Base-by-base conservation (phyloP, 2,329 filamentous ascomycete genomes). In the Cordyceps militaris region DNA sequence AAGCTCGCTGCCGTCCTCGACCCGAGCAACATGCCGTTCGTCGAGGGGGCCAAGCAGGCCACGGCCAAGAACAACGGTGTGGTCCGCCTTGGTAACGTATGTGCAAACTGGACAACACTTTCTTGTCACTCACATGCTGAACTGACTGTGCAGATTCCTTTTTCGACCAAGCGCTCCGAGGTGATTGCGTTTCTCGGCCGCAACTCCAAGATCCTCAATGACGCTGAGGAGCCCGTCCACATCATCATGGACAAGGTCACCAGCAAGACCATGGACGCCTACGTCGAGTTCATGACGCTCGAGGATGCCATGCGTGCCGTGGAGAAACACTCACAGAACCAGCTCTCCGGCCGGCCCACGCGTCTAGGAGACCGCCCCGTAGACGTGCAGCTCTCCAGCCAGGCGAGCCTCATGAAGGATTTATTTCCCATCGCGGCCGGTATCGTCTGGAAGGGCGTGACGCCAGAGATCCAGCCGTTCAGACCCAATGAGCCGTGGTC, bases 161-260 rank as follows among this genome's bases (percentile, higher is more conserved):
- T 82, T 61, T 69, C 71, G 16, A 77, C 79, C 49, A 79, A 72
- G 24, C 76, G 79, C 3, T 66, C 77, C 14, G 82, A 85, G 65
- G 70, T 86, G 19, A 73, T 83, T 55, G 81, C 82, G 1, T 81
- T 85, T 63, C 72, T 85, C 19, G 83, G 83, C 3, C 78, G 79
- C 51, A 83, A 80, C 63, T 77, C 80, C 23, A 78, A 75, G 58
- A 75, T 85, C 34, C 67, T 83, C 48, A 78, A 76, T 30, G 81
- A 84, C 59, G 66, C 65, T 2, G 73, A 80, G 6, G 82, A 84
- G 63, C 78, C 80, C 0, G 73, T 86, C 8, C 83, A 85, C 59
- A 84, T 85, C 61, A 82, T 85, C 63, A 85, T 85, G 82, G 83
- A 85, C 56, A 77, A 81, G n/a, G 74, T 78, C 23, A 81, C 80